Conservation (phyloP, 2,329 filamentous ascomycete genomes). For the Hymenoscyphus occultus region DNA sequence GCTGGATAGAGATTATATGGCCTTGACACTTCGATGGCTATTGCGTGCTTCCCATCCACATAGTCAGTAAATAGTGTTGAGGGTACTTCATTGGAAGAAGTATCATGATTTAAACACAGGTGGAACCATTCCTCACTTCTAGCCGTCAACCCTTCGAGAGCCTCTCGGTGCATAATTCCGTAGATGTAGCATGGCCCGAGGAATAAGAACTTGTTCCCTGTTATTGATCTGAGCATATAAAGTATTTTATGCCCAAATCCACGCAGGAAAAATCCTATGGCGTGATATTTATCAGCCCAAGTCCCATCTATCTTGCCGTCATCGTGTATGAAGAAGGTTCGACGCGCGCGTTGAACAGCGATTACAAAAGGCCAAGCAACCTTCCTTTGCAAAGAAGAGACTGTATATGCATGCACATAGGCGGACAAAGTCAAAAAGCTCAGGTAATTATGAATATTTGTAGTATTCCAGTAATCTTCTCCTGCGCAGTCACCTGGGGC, state of each 20-base stretch:
- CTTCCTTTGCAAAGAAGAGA: no score
- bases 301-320: background rate
- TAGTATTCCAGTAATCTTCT: background rate
- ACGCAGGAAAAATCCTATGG: background rate
- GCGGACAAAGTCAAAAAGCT: background rate
- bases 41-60: background rate
- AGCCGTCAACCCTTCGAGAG: background rate
- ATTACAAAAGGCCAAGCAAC: no score
- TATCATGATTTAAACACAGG: background rate
- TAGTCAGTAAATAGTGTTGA: constrained; percentile 4
- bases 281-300: background rate
- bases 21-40: constrained; percentile 3
- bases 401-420: no score
- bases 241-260: background rate
- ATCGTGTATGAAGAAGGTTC: background rate
- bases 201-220: background rate
- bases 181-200: background rate
- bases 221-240: background rate
- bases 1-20: no score
- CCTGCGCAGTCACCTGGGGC: background rate
- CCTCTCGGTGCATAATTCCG: background rate
- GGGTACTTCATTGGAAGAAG: constrained; percentile 10
- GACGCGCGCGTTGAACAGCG: no score
- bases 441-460: background rate
- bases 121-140: background rate